Base-by-base conservation (phyloP, 768 basidiomycete genomes). In the Rhodotorula sphaerocarpa region DNA sequence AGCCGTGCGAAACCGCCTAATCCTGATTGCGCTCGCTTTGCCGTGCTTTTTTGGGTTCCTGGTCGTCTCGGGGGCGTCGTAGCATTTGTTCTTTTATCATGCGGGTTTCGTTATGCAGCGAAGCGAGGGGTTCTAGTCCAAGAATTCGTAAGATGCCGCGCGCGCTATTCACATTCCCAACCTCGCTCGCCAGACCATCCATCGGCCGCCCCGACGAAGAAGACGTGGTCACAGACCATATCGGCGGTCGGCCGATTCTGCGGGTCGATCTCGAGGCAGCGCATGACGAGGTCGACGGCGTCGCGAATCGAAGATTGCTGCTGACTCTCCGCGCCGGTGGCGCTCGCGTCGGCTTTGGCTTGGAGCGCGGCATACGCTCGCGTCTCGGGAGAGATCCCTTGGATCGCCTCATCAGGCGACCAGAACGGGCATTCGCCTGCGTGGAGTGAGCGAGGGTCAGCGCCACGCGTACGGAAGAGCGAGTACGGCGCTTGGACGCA, bases 381-480 rank as follows among this genome's bases (percentile, higher is more conserved):
- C 14, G 68, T 61, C 55, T 65, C 57, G 36, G 60, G 11, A 5
- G 41, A 34, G 47, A 71, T 57, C n/a, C 71, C 66, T 31, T 52
- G 52, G 59, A 69, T 88, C 0, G 91, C 89, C 74, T 96, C 92
- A 43, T 84, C 86, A 2, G 91, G 86, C 23, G 87, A 89, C 77
- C 85, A 83, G 78, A 91, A 92, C 2, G 89, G 89, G 72, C 90
- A 92, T 77, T 93, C 90, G 10, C 90, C 89, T 27, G 86, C 82
- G 23, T 27, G 41, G 6, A 21, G 28, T 7, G 7, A 31, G 25
- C 18, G n/a, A 6, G 3, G 27, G 47, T 44, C 41, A 43, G n/a
- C 25, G 23, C 25, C 43, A 21, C 12, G 7, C 23, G 15, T 46
- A 55, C 33, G 23, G 47, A 6, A 15, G 7, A 28, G 3, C 33